Evolutionary conservation across 371 early-diverging fungal species (phyloP).

Genomic region (Dichotomocladium elegans): DNA sequence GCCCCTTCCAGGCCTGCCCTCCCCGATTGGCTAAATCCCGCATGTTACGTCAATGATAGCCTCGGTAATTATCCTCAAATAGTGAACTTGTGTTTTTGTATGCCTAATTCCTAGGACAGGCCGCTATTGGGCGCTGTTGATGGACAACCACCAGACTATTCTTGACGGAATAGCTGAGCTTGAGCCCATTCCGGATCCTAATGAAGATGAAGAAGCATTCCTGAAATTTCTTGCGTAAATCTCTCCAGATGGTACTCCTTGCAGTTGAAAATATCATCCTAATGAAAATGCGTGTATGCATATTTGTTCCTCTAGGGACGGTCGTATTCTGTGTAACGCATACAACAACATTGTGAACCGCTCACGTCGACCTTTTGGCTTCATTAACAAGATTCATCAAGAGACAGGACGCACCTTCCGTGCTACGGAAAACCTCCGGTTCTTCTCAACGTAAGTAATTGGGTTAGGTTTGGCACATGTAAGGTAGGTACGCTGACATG

Average conservation of each 20-base stretch:
- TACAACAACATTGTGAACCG: slow-evolving; percentile 55
- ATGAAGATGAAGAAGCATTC: slow-evolving; percentile 41
- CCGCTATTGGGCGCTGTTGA: slow-evolving; percentile 38
- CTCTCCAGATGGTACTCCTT: neutral
- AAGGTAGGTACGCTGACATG: neutral
- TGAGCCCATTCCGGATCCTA: slow-evolving; percentile 32
- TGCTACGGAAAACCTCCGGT: slow-evolving; percentile 59
- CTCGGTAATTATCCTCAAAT: slow-evolving; percentile 19
- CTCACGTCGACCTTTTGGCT: slow-evolving; percentile 59
- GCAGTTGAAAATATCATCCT: neutral
- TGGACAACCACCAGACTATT: slow-evolving; percentile 24
- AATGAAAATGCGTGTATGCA: neutral
- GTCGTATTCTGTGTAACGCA: slow-evolving; percentile 49
- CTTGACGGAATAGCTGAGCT: slow-evolving; percentile 1
- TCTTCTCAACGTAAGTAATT: slow-evolving; percentile 56
- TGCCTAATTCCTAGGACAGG: slow-evolving; percentile 11
- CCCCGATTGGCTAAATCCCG: slow-evolving; percentile 36
- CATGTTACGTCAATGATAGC: slow-evolving; percentile 26
- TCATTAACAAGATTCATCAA: slow-evolving; percentile 55
- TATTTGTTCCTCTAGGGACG: slow-evolving; percentile 32
- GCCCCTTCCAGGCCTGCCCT: slow-evolving; percentile 4
- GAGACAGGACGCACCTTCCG: slow-evolving; percentile 61
- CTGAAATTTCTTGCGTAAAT: slow-evolving; percentile 38
- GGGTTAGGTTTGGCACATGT: neutral
- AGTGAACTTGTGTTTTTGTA: too few species aligned